These are phyloP conservation scores for Aspergillus ostianus DNA, from an alignment of 495 filamentous ascomycete species.

Conservation along the genomic window DNA sequence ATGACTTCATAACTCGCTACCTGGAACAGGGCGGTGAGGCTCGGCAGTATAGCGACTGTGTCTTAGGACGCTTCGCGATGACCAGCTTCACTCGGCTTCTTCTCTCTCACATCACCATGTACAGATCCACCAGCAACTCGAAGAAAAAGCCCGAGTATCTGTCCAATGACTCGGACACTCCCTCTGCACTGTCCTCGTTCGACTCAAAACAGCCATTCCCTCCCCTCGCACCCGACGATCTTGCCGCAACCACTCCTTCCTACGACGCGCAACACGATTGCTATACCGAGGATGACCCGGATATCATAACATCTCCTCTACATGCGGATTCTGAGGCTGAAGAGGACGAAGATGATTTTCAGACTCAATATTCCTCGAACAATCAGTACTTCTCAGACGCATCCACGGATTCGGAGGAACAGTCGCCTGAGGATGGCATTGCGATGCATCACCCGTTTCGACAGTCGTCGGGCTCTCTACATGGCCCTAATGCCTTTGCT, in stretches of 20 bases:
- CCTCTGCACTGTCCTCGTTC: conserved; percentile 16
- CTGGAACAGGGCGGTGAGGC: not conserved
- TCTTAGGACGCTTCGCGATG: not conserved
- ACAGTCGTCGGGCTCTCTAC: conserved; percentile 43
- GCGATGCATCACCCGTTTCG: conserved; percentile 41
- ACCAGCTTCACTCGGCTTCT: not conserved
- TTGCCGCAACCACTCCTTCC: conserved; percentile 8
- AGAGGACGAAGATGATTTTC: conserved; percentile 47
- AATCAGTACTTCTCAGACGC: conserved; percentile 40
- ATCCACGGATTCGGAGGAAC: conserved; percentile 39
- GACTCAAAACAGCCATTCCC: conserved; percentile 44
- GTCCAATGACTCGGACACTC: conserved; percentile 10
- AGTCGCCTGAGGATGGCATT: conserved; percentile 32
- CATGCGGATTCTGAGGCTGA: conserved; percentile 31
- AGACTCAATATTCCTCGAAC: conserved; percentile 46
- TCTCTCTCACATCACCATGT: not conserved
- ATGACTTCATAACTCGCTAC: too few species aligned
- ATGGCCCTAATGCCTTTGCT: conserved; percentile 62
- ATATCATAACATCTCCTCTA: conserved; percentile 7
- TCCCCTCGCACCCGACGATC: conserved; percentile 32
- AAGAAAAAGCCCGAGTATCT: conserved; percentile 3
- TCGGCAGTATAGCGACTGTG: not conserved
- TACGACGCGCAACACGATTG: not conserved
- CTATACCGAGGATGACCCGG: conserved; percentile 28
- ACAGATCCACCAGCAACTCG: not conserved